phyloP scores from a whole-genome alignment of 1,139 yeast genomes.

The Wickerhamomyces sp. region DNA sequence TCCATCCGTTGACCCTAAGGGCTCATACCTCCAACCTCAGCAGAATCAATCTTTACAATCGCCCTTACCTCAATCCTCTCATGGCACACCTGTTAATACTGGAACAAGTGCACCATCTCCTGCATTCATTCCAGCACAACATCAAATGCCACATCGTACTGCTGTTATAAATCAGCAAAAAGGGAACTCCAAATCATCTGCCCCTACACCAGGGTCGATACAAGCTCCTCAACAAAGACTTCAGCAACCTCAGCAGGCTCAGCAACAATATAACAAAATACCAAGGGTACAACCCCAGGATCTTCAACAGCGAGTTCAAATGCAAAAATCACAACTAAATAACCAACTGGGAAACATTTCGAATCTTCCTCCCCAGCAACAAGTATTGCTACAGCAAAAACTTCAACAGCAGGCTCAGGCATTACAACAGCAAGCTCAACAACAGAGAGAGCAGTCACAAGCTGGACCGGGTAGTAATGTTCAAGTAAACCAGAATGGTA shows the following conservation, averaged over 20 bases:
- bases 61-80: constrained; percentile 22
- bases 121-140: constrained; percentile 3
- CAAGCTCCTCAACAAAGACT: constrained; percentile 1
- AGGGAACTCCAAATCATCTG: not conserved
- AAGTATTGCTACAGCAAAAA: constrained; percentile 2
- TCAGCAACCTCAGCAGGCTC: constrained; percentile 11
- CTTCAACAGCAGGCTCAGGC: constrained; percentile 10
- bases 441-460: constrained; percentile 2
- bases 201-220: too few species aligned
- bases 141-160: not conserved
- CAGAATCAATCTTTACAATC: constrained; percentile 15
- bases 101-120: constrained; percentile 15
- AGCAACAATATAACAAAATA: constrained; percentile 19
- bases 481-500: not conserved
- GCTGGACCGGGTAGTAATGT: not conserved
- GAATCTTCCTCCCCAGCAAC: constrained; percentile 18
- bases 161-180: constrained; percentile 1
- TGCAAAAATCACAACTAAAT: constrained; percentile 20
- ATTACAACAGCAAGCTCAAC: constrained; percentile 17
- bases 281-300: constrained; percentile 21
- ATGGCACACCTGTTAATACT: constrained; percentile 14
- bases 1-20: constrained; percentile 4
- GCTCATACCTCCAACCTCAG: constrained; percentile 2
- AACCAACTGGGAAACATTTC: constrained; percentile 15
- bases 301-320: constrained; percentile 20